These are phyloP conservation scores for Penicillium expansum DNA, from an alignment of 2,329 filamentous ascomycete species.

Conservation along the genomic window DNA sequence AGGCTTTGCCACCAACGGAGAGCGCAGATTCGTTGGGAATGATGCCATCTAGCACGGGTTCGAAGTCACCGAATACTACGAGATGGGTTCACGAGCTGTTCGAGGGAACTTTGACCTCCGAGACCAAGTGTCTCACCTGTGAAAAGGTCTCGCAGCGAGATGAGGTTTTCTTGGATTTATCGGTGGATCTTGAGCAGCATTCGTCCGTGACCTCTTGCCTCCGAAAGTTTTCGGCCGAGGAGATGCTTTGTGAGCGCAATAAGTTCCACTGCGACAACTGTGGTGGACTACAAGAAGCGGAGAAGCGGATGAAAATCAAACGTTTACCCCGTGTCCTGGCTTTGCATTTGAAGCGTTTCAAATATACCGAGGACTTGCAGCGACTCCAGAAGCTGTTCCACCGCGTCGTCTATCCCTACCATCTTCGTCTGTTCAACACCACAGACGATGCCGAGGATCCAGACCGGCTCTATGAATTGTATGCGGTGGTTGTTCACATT, in stretches of 20 bases:
- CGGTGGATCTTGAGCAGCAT: constrained; percentile 92
- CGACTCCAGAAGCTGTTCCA: constrained; percentile 95
- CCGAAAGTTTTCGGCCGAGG: constrained; percentile 93
- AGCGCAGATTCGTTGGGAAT: constrained; percentile 47
- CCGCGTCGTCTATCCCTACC: constrained; percentile 93
- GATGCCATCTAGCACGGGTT: constrained; percentile 50
- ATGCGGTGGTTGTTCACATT: constrained; percentile 96
- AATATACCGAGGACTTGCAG: constrained; percentile 94
- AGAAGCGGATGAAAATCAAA: constrained; percentile 99
- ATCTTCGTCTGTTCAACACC: constrained; percentile 94
- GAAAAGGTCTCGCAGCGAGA: constrained; percentile 94
- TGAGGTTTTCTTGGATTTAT: constrained; percentile 92
- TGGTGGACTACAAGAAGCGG: constrained; percentile 91
- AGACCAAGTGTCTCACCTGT: constrained; percentile 94
- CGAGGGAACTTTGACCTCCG: constrained; percentile 88
- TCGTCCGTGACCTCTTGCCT: constrained; percentile 95
- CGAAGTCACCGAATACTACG: constrained; percentile 63
- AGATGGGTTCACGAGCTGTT: constrained; percentile 98
- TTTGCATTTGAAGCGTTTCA: constrained; percentile 93
- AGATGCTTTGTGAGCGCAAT: constrained; percentile 97
- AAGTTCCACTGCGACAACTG: constrained; percentile 99
- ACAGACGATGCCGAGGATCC: constrained; percentile 93
- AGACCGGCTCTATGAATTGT: constrained; percentile 91
- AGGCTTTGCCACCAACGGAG: constrained; percentile 53
- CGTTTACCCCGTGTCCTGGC: constrained; percentile 86